Conservation (phyloP, 495 filamentous ascomycete species). For the Podospora pseudopauciseta region DNA sequence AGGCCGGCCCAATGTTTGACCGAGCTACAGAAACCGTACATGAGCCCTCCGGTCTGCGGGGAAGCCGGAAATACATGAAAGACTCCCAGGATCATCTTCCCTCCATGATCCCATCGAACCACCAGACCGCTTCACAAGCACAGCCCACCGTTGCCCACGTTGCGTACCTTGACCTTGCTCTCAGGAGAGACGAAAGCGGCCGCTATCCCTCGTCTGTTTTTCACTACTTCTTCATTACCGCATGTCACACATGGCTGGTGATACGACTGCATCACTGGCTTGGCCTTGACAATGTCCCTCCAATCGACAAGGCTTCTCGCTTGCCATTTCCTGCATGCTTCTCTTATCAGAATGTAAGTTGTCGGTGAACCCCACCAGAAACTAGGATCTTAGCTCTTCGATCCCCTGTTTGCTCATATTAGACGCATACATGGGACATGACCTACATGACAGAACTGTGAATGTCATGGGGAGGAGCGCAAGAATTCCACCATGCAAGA, state of each 20-base stretch:
- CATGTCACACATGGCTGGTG: not conserved
- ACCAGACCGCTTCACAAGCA: not conserved
- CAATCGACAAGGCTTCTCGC: not conserved
- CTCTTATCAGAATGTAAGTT: not conserved
- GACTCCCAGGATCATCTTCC: not conserved
- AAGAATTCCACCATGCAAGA: not conserved
- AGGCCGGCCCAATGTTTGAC: not conserved
- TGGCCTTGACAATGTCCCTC: not conserved
- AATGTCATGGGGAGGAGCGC: not conserved
- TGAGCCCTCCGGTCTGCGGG: not conserved
- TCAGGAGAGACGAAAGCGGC: not conserved
- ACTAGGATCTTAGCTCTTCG: not conserved
- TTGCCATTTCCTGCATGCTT: not conserved
- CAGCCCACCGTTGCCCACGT: not conserved
- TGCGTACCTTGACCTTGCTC: not conserved
- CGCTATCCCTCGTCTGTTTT: not conserved
- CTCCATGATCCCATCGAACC: not conserved
- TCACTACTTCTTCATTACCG: not conserved
- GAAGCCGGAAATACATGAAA: not conserved
- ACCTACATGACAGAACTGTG: not conserved
- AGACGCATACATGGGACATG: not conserved
- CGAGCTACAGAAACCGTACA: not conserved
- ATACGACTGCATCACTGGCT: slow-evolving; percentile 3
- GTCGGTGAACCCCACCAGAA: not conserved
- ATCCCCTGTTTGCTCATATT: not conserved